Evolutionary conservation across 2,329 filamentous ascomycete species (phyloP), one percentile per base, ranked within the genome.

Genomic region (Colletotrichum sp.): DNA sequence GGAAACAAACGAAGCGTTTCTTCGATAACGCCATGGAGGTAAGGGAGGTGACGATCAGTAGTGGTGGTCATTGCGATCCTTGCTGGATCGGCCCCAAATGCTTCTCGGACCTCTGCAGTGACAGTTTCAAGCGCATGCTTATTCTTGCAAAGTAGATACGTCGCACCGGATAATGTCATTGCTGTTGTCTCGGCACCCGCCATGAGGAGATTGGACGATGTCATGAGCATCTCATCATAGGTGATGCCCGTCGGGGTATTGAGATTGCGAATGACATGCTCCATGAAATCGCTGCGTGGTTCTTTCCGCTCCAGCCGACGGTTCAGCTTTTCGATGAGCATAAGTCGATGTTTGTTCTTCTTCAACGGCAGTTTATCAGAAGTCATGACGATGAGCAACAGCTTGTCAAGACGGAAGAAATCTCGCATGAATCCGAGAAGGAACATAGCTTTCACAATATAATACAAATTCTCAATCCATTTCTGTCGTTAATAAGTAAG

Each of bases 1-100:
- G 85, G 84, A 68, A 84, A 86, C 68, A 86, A 78, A 14, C 86
- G 81, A 32, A 87, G 71, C 5, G 80, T 80, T 78, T 87, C 86
- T 8, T 86, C 80, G 12, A 87, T 78, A 63, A 79, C 80, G 7
- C 84, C 85, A 13, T 79, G 75, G 65, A 86, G 78, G 66, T 86
- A 87, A 21, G 75, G 60, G 0, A 86, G 76, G 7, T 77, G 72
- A 43, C 76, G 72, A 3, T 81, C 77, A 10, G 79, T 78, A 5
- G 78, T 75, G 14, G 82, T 72, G 13, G 77, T 80, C 61, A 86
- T 85, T 8, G 85, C 81, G 28, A 1, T 81, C 77, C 34, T 82
- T 78, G 1, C 28, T 76, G 6, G 39, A 48, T 48, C 76, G 64
- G 72, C 86, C 85, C 3, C 79, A 60, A 3, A 78, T 73, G 7